A percentile compares a stretch with the other conserved stretches of the same genome.
These are phyloP conservation scores for Brassica hybrid DNA, from an alignment of 441 rosid genomes.

Conservation along the genomic window DNA sequence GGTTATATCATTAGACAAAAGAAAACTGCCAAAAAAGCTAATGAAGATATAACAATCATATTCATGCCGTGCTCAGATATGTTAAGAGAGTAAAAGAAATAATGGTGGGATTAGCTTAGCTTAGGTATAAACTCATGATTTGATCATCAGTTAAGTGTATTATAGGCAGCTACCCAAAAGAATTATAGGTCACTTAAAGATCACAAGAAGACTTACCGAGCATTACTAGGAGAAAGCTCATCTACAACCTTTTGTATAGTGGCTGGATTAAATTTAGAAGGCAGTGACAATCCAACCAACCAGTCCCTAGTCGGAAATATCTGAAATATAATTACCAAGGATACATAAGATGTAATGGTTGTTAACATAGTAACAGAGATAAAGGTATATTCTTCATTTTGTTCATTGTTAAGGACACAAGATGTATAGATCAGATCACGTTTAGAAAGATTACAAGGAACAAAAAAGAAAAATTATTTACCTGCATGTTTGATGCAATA, in stretches of 20 bases:
- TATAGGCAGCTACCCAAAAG: background rate
- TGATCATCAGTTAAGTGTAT: background rate
- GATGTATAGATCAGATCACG: background rate
- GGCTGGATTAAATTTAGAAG: conserved; percentile 61
- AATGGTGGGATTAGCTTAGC: background rate
- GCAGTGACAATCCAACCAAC: conserved; percentile 78
- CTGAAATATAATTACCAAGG: conserved; percentile 43
- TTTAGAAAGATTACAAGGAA: conserved; percentile 1
- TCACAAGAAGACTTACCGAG: conserved; percentile 60
- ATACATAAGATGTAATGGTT: background rate
- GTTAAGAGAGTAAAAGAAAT: background rate
- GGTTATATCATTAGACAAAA: background rate
- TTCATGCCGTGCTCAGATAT: background rate
- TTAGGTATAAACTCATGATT: background rate
- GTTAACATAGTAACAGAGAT: background rate
- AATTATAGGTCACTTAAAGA: background rate
- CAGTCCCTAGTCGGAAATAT: conserved; percentile 76
- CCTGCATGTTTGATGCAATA: conserved; percentile 73
- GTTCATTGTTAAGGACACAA: background rate
- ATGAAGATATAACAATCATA: background rate
- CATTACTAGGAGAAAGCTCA: conserved; percentile 67
- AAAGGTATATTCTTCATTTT: background rate
- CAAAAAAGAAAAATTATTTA: conserved; percentile 32
- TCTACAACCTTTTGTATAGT: conserved; percentile 59
- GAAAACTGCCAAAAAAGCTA: conserved; percentile 1